Evolutionary conservation across 2,329 filamentous ascomycete genomes (phyloP).

Genomic region (Pezicula carpinea): DNA sequence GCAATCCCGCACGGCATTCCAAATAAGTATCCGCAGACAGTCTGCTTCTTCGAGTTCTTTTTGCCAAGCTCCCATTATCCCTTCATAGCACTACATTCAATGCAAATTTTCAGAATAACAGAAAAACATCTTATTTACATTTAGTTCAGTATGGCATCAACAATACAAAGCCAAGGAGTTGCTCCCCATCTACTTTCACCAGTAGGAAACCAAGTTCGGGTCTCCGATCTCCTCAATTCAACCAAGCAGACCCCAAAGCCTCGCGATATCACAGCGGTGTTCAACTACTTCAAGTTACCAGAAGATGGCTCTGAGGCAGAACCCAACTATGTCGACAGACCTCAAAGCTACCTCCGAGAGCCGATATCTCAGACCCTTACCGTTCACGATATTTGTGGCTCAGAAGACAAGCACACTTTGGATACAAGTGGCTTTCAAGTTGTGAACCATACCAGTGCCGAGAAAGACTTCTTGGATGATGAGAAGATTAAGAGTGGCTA

Average conservation of each 20-base stretch:
- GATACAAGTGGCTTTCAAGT: constrained; percentile 36
- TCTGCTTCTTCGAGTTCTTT: too few species aligned
- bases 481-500: constrained; percentile 30
- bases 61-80: too few species aligned
- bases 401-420: constrained; percentile 36
- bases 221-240: neutral
- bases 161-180: too few species aligned
- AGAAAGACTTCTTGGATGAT: constrained; percentile 31
- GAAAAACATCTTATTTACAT: too few species aligned
- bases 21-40: too few species aligned
- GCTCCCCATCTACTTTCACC: too few species aligned
- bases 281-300: constrained; percentile 15
- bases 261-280: constrained; percentile 8
- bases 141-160: too few species aligned
- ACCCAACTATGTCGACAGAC: constrained; percentile 9
- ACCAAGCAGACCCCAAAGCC: neutral
- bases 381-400: constrained; percentile 40
- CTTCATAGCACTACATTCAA: too few species aligned
- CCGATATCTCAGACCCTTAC: neutral
- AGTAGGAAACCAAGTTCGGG: too few species aligned
- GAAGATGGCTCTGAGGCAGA: constrained; percentile 16
- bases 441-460: constrained; percentile 29
- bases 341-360: constrained; percentile 2
- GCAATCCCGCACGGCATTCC: too few species aligned
- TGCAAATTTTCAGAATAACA: too few species aligned